Evolutionary conservation across 306 rosid genomes (phyloP), one percentile per base, ranked within the genome.

Genomic region (Fagus sylvatica): DNA sequence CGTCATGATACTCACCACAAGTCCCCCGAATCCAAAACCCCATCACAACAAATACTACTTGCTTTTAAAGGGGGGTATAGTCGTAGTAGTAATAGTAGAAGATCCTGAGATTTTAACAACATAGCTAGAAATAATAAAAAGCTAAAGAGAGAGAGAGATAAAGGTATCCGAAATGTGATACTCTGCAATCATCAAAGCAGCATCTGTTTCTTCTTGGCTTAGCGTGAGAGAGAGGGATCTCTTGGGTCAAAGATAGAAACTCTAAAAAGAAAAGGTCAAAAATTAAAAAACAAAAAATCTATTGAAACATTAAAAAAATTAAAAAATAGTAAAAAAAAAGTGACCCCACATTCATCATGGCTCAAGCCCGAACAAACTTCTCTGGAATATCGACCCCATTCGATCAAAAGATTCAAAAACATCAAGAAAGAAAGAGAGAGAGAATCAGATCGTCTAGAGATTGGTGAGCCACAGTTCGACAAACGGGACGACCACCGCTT

Each of bases 401-500:
- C 54, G 86, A 81, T 86, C 83, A 76, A 85, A 79, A 86, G 86
- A 79, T 86, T 86, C 84, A 86, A 88, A 68, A 71, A 86, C 83
- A 86, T 66, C 62, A 69, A 70, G 60, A 64, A 46, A 74, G 81
- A 61, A 68, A 8, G 56, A 67, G 72, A 48, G 39, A 71, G 69
- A 82, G 89, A 87, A 89, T 89, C 91, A 69, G 93, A 87, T 89
- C 91, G 88, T 85, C 84, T 89, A 54, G 93, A 89, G 91, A 89
- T 89, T 89, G 93, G 78, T 79, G 90, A 82, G 56, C 13, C 80
- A 75, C 82, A 82, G 79, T 80, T 85, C 81, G 90, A 89, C 91
- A 88, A 87, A 85, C 85, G 81, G 85, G 94, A 89, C 89, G 90
- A 87, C 93, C 92, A 87, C 93, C 90, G 89, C 96, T 92, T 89